Conservation (phyloP, 345 rosid species). For the Populus tremula region DNA sequence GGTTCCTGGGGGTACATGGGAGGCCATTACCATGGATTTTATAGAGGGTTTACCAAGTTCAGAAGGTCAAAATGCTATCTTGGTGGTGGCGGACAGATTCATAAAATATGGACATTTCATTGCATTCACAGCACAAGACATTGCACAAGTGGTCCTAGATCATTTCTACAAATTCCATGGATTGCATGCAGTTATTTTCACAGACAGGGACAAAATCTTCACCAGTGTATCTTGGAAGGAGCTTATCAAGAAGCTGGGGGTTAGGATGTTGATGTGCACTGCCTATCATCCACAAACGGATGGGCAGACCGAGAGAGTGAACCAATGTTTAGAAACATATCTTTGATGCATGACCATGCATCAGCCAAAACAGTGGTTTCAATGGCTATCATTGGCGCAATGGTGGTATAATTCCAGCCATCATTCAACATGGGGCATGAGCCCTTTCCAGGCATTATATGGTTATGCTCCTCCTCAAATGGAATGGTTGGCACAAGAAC, state of each 20-base stretch:
- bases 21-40: too few species aligned
- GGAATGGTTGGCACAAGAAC: fast-evolving
- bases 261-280: background rate
- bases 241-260: background rate
- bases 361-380: background rate
- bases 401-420: background rate
- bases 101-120: background rate
- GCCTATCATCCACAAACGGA: background rate
- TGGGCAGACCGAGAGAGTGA: background rate
- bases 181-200: fast-evolving
- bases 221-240: background rate
- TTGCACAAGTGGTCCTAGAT: background rate
- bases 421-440: background rate
- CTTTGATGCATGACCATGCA: background rate
- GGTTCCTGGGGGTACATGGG: too few species aligned
- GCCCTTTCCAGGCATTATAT: background rate
- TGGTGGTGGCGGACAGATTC: background rate
- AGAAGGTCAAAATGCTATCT: background rate
- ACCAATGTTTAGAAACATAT: background rate
- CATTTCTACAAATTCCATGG: background rate
- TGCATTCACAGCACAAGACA: background rate
- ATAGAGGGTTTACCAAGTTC: too few species aligned
- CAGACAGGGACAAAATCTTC: background rate
- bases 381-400: background rate
- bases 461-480: fast-evolving